These are phyloP conservation scores for Kwoniella pini DNA, from an alignment of 768 basidiomycete genomes.

Conservation along the genomic window DNA sequence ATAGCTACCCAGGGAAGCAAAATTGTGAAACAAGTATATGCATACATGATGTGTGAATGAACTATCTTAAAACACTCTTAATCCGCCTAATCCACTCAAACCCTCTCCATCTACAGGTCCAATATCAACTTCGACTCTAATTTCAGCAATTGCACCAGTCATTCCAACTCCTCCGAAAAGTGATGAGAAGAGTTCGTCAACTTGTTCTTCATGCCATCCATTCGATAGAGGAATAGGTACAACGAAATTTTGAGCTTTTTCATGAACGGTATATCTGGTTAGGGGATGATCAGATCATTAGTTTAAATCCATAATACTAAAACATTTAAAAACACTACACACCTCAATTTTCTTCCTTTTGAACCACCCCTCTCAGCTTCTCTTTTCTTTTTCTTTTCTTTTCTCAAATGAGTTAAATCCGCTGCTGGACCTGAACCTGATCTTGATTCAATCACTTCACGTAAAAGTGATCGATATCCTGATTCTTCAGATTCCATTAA, in stretches of 20 bases:
- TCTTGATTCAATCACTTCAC: conserved; percentile 80
- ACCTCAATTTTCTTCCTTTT: conserved; percentile 91
- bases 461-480: conserved; percentile 82
- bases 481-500: conserved; percentile 49
- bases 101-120: conserved; percentile 16
- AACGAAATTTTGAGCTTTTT: conserved; percentile 96
- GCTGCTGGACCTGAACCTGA: conserved; percentile 23
- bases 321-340: conserved; percentile 51
- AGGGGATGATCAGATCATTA: too few relatives aligned
- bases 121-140: conserved; percentile 12
- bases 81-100: conserved; percentile 19
- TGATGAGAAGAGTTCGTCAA: conserved; percentile 89
- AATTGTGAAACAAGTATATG: conserved; percentile 10
- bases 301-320: too few relatives aligned
- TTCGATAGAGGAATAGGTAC: conserved; percentile 69
- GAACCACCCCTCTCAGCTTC: conserved; percentile 90
- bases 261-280: conserved; percentile 87
- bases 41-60: conserved; percentile 10
- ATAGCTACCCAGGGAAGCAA: too few relatives aligned
- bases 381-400: conserved; percentile 64
- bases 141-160: conserved; percentile 27
- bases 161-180: conserved; percentile 64
- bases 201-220: conserved; percentile 92
- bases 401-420: conserved; percentile 40
- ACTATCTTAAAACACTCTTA: conserved; percentile 23